These are phyloP conservation scores for Elasticomyces elasticus DNA, from an alignment of 495 filamentous ascomycete species.

Conservation along the genomic window DNA sequence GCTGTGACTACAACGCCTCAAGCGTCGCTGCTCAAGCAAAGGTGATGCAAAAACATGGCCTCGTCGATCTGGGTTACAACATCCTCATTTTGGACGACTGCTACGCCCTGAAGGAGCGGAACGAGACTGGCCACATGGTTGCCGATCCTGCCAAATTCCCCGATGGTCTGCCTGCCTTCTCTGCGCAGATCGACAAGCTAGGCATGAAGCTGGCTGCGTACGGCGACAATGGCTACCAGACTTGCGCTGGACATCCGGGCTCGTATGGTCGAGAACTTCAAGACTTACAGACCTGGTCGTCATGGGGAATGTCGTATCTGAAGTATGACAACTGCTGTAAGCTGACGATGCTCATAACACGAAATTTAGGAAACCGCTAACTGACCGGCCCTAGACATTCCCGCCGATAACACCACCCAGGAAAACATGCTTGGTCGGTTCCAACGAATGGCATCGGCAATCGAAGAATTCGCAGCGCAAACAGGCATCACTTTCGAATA, in stretches of 20 bases:
- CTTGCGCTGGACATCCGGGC: slow-evolving; percentile 14
- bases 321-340: slow-evolving; percentile 25
- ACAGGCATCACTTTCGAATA: slow-evolving; percentile 9
- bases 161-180: slow-evolving; percentile 14
- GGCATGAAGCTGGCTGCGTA: slow-evolving; percentile 16
- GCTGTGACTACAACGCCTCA: slow-evolving; percentile 17
- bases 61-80: slow-evolving; percentile 21
- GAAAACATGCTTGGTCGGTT: slow-evolving; percentile 17
- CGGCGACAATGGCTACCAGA: slow-evolving; percentile 16
- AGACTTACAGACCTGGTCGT: slow-evolving; percentile 16
- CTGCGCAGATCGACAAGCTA: slow-evolving; percentile 8
- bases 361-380: not conserved
- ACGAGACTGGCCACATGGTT: slow-evolving; percentile 12
- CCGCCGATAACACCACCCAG: slow-evolving; percentile 19
- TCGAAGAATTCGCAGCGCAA: slow-evolving; percentile 7
- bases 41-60: slow-evolving; percentile 14
- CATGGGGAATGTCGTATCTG: slow-evolving; percentile 17
- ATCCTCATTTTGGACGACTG: slow-evolving; percentile 21
- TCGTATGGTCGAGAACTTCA: slow-evolving; percentile 13
- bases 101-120: slow-evolving; percentile 17
- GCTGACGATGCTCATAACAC: not conserved
- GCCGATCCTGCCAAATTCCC: slow-evolving; percentile 18
- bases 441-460: slow-evolving; percentile 17
- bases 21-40: slow-evolving; percentile 13
- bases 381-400: slow-evolving; percentile 6